Base-by-base conservation (phyloP, 1,284 basidiomycete genomes). In the Sanghuangporus baumii region DNA sequence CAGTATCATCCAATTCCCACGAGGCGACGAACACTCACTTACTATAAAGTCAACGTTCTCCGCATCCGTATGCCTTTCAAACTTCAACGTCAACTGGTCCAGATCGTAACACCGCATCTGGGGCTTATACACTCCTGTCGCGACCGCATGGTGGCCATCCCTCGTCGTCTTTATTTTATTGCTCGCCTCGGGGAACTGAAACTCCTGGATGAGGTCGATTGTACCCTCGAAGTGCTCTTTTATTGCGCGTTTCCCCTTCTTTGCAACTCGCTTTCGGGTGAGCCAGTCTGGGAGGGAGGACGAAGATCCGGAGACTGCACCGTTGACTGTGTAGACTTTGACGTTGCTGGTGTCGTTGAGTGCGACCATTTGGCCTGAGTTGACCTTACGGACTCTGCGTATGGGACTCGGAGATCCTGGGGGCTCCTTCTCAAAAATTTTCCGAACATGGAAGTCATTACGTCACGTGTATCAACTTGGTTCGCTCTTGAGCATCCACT, bases 21-120 rank as follows among this genome's bases (percentile, higher is more conserved):
- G 55, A 31, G 56, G 38, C 61, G 47, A 55, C 41, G 18, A 68
- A 65, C 76, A 85, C 82, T 81, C 74, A 91, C 93, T 84, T 79
- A 97, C 94, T 79, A 90, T 82, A 78, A 99, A 99, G 74, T 99
- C 97, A 66, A 99, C 90, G 74, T 98, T 99, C 80, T 99, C 96
- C 7, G 92, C 87, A 71, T 99, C 95, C 0, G 94, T 91, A 71
- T 98, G 95, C 55, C 97, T 83, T 78, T 98, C 95, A 74, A 98
- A 98, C 76, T 99, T 99, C 66, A 94, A 81, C 4, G 93, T 88
- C 38, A 99, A 82, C 73, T 98, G 91, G 72, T 94, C 90, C 55
- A 98, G 78, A 74, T 99, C 97, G 88, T 93, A 99, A 2, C 96
- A 93, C 65, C 93, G 85, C 74, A 99, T 95, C 74, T 97, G 94